These are phyloP conservation scores for Globisporangium acanthophoron DNA, from an alignment of 352 stramenopile species.

Conservation along the genomic window DNA sequence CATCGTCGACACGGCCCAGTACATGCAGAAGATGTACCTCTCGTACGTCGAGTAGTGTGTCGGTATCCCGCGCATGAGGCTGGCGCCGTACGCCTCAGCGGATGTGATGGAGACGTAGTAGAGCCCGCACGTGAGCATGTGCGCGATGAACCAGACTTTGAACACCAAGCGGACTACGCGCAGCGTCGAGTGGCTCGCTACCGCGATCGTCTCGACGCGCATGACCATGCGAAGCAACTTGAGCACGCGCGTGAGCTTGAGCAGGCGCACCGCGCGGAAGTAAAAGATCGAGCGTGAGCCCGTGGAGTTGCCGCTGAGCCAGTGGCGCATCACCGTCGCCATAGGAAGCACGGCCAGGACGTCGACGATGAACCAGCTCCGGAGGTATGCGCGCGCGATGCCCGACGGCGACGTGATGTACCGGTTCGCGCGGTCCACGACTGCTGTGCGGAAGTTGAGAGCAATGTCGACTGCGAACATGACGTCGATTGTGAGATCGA, in stretches of 20 bases:
- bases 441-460: slow-evolving; percentile 46
- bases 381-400: slow-evolving; percentile 48
- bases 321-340: slow-evolving; percentile 23
- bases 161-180: slow-evolving; percentile 51
- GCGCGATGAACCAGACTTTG: slow-evolving; percentile 59
- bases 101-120: slow-evolving; percentile 49
- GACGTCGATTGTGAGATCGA: slow-evolving; percentile 42
- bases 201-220: slow-evolving; percentile 41
- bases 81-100: slow-evolving; percentile 21
- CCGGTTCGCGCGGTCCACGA: slow-evolving; percentile 30
- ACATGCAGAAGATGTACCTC: slow-evolving; percentile 68
- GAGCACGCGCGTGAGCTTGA: slow-evolving; percentile 85
- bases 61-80: slow-evolving; percentile 21
- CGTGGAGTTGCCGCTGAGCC: slow-evolving; percentile 2
- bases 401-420: slow-evolving; percentile 16
- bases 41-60: slow-evolving; percentile 27
- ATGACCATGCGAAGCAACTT: slow-evolving; percentile 77
- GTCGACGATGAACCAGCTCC: slow-evolving; percentile 70
- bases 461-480: slow-evolving; percentile 45
- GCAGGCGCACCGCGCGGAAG: slow-evolving; percentile 59
- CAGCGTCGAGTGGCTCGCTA: slow-evolving; percentile 40
- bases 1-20: slow-evolving; percentile 78
- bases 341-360: slow-evolving; percentile 60
- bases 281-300: slow-evolving; percentile 36
- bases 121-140: slow-evolving; percentile 56